Evolutionary conservation across 1,284 basidiomycete species (phyloP).

Genomic region (Ustilago sp.): DNA sequence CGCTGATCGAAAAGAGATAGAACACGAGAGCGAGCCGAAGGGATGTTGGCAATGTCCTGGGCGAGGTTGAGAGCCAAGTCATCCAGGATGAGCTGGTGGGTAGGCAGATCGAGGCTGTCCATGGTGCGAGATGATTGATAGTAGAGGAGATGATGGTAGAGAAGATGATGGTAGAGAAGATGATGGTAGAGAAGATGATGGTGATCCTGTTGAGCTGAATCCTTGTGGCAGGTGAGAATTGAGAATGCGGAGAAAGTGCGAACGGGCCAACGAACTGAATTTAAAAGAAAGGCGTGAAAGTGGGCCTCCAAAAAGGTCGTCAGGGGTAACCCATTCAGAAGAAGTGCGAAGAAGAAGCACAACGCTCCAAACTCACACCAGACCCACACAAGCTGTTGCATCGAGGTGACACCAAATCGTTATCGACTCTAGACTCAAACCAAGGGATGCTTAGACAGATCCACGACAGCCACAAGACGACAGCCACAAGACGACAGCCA

Average conservation of each 20-base stretch:
- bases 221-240: background rate
- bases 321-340: background rate
- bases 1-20: constrained; percentile 39
- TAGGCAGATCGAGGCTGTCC: constrained; percentile 74
- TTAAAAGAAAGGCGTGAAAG: background rate
- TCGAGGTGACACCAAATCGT: too few species aligned
- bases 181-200: background rate
- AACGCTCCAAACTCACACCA: too few species aligned
- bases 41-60: constrained; percentile 53
- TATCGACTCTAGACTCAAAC: too few species aligned
- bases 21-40: constrained; percentile 42
- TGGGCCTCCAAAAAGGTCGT: too few species aligned
- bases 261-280: background rate
- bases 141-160: background rate
- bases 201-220: background rate
- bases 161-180: background rate
- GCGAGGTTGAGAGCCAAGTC: constrained; percentile 80
- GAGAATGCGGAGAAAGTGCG: background rate
- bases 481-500: background rate
- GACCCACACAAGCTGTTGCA: too few species aligned
- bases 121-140: constrained; percentile 9
- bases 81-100: constrained; percentile 82
- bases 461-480: background rate
- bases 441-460: background rate
- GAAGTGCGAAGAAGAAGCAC: background rate